phyloP scores from a whole-genome alignment of 139 green algal genomes.

The Auxenochlorella pyrenoidosa region DNA sequence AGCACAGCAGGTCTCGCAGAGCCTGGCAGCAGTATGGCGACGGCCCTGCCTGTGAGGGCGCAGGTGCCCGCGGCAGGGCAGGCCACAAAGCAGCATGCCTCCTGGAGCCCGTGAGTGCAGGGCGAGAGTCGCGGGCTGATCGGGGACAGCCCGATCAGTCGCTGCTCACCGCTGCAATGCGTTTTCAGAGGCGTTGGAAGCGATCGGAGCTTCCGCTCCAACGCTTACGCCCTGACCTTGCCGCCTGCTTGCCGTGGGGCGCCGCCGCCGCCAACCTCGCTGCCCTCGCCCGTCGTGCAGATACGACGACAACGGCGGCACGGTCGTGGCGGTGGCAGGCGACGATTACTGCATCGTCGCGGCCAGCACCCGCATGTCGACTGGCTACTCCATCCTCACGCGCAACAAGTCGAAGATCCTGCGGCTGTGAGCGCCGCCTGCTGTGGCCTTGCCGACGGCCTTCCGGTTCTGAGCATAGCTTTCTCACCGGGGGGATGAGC shows the following conservation, averaged over 20 bases:
- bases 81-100: slow-evolving; percentile 57
- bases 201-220: neutral
- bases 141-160: neutral
- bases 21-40: slow-evolving; percentile 5
- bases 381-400: slow-evolving; percentile 96
- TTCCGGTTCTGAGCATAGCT: too few species aligned
- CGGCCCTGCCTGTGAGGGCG: slow-evolving; percentile 18
- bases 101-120: slow-evolving; percentile 70
- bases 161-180: neutral
- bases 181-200: too few species aligned
- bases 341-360: slow-evolving; percentile 97
- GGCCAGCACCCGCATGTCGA: slow-evolving; percentile 92
- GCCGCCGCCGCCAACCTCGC: neutral
- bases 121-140: neutral
- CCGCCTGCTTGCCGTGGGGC: neutral
- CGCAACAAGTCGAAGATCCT: slow-evolving; percentile 85
- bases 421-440: slow-evolving; percentile 73
- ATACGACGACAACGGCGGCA: slow-evolving; percentile 74
- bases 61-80: slow-evolving; percentile 33
- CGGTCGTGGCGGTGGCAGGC: slow-evolving; percentile 91
- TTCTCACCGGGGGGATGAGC: too few species aligned
- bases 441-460: neutral
- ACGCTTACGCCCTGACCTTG: neutral
- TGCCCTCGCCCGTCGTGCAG: neutral
- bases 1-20: too few species aligned